Percentiles rank a stretch among this genome's conserved stretches.
phyloP scores from a whole-genome alignment of 345 rosid species.

The Sonneratia alba region DNA sequence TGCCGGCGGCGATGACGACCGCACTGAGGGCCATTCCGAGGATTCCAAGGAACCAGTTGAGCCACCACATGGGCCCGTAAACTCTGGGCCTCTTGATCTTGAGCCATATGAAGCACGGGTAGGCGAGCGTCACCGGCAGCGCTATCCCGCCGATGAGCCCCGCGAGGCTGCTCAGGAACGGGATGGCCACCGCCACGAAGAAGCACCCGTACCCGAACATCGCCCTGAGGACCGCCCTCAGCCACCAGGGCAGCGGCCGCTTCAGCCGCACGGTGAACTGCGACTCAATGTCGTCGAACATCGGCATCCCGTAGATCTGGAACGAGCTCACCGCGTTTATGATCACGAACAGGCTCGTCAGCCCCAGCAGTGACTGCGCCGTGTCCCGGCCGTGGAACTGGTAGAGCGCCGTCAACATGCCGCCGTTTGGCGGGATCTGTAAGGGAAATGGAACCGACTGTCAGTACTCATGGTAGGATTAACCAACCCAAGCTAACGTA shows the following conservation, averaged over 20 bases:
- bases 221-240: conserved; percentile 32
- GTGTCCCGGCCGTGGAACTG: conserved; percentile 28
- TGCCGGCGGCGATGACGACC: conserved; percentile 32
- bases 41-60: conserved; percentile 47
- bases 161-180: conserved; percentile 41
- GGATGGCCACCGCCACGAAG: conserved; percentile 46
- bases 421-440: conserved; percentile 51
- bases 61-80: conserved; percentile 35
- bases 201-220: conserved; percentile 29
- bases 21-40: conserved; percentile 41
- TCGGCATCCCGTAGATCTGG: conserved; percentile 63
- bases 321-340: conserved; percentile 44
- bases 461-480: background rate
- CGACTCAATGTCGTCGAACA: conserved; percentile 48
- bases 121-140: conserved; percentile 51
- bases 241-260: conserved; percentile 43
- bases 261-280: conserved; percentile 20
- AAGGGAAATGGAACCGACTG: background rate
- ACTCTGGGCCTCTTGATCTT: conserved; percentile 37
- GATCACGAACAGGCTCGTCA: conserved; percentile 42
- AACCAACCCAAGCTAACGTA: background rate
- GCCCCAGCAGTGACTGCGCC: conserved; percentile 26
- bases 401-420: conserved; percentile 40
- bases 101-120: conserved; percentile 69
- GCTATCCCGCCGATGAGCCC: conserved; percentile 54